These are phyloP conservation scores for Solanum commersonii DNA, from an alignment of 257 asterid species.

Conservation along the genomic window DNA sequence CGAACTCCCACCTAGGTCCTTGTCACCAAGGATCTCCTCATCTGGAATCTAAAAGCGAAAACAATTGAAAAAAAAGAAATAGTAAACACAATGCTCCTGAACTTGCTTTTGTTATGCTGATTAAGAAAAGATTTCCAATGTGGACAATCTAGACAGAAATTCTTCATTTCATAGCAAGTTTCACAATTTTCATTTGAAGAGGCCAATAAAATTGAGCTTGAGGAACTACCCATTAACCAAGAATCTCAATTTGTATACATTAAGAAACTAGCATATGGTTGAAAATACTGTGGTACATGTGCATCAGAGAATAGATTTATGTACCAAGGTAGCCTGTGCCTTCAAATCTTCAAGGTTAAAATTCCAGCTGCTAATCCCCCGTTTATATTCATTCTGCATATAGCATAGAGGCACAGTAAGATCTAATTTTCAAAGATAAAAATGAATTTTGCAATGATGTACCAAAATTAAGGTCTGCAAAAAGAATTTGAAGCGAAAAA, in stretches of 20 bases:
- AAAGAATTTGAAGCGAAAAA: neutral
- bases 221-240: neutral
- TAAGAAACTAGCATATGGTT: neutral
- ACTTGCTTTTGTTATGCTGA: neutral
- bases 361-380: conserved; percentile 67
- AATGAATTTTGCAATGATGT: neutral
- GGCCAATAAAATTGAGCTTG: neutral
- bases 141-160: neutral
- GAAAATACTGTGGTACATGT: neutral
- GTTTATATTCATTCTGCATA: conserved; percentile 57
- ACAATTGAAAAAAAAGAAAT: neutral
- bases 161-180: neutral
- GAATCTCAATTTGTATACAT: neutral
- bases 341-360: conserved; percentile 59
- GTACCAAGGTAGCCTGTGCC: conserved; percentile 63
- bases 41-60: conserved; percentile 50
- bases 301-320: neutral
- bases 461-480: neutral
- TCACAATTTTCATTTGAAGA: neutral
- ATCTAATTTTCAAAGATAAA: neutral
- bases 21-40: conserved; percentile 55
- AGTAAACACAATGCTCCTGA: neutral
- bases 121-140: neutral
- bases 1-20: conserved; percentile 45
- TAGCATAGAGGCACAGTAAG: neutral